Evolutionary conservation across 495 filamentous ascomycete species (phyloP).

Genomic region (Annulohypoxylon nitens): DNA sequence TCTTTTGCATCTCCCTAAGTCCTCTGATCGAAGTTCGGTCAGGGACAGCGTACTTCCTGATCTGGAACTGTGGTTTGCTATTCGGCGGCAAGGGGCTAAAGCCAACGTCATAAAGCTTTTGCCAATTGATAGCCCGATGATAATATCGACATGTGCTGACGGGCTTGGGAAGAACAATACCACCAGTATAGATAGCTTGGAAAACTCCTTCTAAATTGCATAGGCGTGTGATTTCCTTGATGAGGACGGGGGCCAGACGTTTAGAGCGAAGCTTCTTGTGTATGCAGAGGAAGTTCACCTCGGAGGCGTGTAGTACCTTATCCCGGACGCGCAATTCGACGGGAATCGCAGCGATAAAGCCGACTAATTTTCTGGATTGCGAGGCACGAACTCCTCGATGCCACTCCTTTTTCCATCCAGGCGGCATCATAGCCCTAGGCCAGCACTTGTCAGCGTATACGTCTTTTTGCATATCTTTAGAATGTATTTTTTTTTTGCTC

Average conservation of each 20-base stretch:
- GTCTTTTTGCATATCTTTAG: constrained; percentile 2
- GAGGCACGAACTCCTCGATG: constrained; percentile 90
- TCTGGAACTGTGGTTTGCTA: constrained; percentile 84
- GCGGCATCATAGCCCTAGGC: constrained; percentile 88
- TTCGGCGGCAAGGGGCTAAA: constrained; percentile 86
- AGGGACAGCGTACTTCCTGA: constrained; percentile 83
- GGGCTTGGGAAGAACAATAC: constrained; percentile 88
- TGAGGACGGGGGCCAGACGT: constrained; percentile 89
- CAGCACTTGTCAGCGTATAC: constrained; percentile 42
- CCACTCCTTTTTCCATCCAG: constrained; percentile 96
- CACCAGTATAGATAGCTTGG: constrained; percentile 96
- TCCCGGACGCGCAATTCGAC: constrained; percentile 82
- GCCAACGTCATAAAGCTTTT: constrained; percentile 91
- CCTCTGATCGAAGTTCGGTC: constrained; percentile 75
- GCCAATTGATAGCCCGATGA: constrained; percentile 92
- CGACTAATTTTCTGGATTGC: constrained; percentile 84
- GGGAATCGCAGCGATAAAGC: constrained; percentile 94
- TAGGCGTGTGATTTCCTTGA: constrained; percentile 95
- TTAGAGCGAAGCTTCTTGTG: constrained; percentile 98
- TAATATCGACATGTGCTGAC: constrained; percentile 94
- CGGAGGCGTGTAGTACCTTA: constrained; percentile 79
- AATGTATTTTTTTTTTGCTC: too few relatives aligned
- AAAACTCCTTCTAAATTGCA: constrained; percentile 86
- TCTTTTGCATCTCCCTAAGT: constrained; percentile 81
- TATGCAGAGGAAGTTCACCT: constrained; percentile 97